These are phyloP conservation scores for Pouteria campechiana DNA, from an alignment of 179 eudicot species.

Conservation along the genomic window DNA sequence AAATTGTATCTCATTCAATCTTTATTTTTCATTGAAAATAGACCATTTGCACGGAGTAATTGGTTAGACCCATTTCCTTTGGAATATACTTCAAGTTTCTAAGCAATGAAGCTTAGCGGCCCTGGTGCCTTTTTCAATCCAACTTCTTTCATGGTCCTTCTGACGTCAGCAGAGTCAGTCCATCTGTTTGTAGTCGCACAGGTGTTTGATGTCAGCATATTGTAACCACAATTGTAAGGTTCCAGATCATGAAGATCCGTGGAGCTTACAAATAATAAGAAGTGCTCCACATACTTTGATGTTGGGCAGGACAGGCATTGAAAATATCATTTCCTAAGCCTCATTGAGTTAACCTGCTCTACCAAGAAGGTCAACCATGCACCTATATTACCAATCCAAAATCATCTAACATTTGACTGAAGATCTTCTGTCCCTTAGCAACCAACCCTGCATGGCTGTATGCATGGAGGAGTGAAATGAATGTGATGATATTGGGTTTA, in stretches of 20 bases:
- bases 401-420: slow-evolving; percentile 24
- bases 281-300: slow-evolving; percentile 51
- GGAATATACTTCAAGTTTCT: no score
- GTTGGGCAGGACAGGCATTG: slow-evolving; percentile 17
- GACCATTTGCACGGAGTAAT: no score
- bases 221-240: slow-evolving; percentile 37
- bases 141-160: slow-evolving; percentile 8
- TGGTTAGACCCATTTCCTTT: no score
- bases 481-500: slow-evolving; percentile 36
- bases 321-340: slow-evolving; percentile 22
- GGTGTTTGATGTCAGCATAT: slow-evolving; percentile 26
- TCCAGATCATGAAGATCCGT: slow-evolving; percentile 29
- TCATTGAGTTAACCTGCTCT: slow-evolving; percentile 34
- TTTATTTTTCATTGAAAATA: no score
- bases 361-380: slow-evolving; percentile 44
- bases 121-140: slow-evolving; percentile 31
- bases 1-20: no score
- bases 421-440: slow-evolving; percentile 31
- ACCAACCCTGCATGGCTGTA: slow-evolving; percentile 43
- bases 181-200: slow-evolving; percentile 35
- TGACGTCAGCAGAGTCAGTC: slow-evolving; percentile 25
- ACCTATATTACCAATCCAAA: slow-evolving; percentile 24
- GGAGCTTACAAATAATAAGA: slow-evolving; percentile 23
- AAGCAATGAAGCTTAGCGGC: slow-evolving; percentile 37
- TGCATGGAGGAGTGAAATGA: slow-evolving; percentile 37